Conservation (phyloP, 2,329 filamentous ascomycete genomes). For the Fusarium heterosporum region DNA sequence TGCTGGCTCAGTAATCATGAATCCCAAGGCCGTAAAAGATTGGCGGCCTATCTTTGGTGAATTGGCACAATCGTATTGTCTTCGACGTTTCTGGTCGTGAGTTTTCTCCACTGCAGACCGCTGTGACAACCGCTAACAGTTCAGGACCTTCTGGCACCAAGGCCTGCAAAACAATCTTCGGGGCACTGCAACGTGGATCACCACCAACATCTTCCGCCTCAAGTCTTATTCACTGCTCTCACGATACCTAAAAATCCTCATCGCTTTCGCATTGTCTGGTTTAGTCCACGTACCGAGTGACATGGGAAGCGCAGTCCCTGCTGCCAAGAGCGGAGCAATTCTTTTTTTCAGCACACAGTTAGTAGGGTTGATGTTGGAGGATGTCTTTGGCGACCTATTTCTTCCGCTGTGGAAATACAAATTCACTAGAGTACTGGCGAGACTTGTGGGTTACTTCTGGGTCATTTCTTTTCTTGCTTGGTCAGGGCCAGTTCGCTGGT, state of each 20-base stretch:
- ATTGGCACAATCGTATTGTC: slow-evolving; percentile 27
- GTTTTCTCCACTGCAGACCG: not conserved
- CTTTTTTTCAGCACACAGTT: slow-evolving; percentile 35
- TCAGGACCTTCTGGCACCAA: slow-evolving; percentile 39
- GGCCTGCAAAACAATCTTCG: slow-evolving; percentile 38
- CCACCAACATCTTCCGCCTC: slow-evolving; percentile 26
- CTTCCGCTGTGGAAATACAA: slow-evolving; percentile 27
- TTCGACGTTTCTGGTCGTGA: slow-evolving; percentile 40
- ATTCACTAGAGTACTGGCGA: not conserved
- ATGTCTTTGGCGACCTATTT: slow-evolving; percentile 27
- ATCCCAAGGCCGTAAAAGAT: slow-evolving; percentile 30
- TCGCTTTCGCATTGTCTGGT: slow-evolving; percentile 34
- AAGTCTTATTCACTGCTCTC: slow-evolving; percentile 26
- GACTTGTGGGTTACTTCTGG: slow-evolving; percentile 34
- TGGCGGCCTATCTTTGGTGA: slow-evolving; percentile 38
- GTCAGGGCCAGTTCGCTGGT: slow-evolving; percentile 39
- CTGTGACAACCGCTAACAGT: not conserved
- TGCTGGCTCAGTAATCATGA: slow-evolving; percentile 19
- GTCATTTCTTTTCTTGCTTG: slow-evolving; percentile 39
- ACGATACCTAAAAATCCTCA: slow-evolving; percentile 31
- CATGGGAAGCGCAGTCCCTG: slow-evolving; percentile 34
- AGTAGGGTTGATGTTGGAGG: slow-evolving; percentile 37
- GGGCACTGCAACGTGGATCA: slow-evolving; percentile 36
- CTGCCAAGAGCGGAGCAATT: slow-evolving; percentile 34
- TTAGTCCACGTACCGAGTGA: slow-evolving; percentile 35